Percentiles rank a stretch among this genome's conserved stretches.
Evolutionary conservation across 2,329 filamentous ascomycete species (phyloP).

Genomic region (Hypoxylon sp.): DNA sequence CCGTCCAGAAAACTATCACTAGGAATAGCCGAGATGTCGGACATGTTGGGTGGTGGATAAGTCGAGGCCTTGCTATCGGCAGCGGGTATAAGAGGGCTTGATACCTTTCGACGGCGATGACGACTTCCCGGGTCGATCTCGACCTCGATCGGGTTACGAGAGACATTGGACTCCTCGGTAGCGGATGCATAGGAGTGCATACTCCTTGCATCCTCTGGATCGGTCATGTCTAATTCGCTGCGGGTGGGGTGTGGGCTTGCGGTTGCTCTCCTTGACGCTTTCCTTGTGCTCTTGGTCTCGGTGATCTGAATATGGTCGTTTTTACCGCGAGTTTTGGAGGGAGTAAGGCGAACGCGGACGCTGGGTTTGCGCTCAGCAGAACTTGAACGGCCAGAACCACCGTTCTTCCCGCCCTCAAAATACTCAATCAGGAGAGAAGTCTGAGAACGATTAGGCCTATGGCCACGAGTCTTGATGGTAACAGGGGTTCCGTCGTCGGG

Average conservation of each 20-base stretch:
- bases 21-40: slow-evolving; percentile 86
- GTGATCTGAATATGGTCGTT: slow-evolving; percentile 90
- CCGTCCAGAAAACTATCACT: slow-evolving; percentile 74
- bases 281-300: slow-evolving; percentile 80
- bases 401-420: slow-evolving; percentile 84
- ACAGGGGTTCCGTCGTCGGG: slow-evolving; percentile 92
- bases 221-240: slow-evolving; percentile 67
- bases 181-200: slow-evolving; percentile 82
- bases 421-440: slow-evolving; percentile 95
- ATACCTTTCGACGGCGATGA: slow-evolving; percentile 68
- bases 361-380: slow-evolving; percentile 80
- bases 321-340: slow-evolving; percentile 75
- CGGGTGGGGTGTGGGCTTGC: slow-evolving; percentile 70
- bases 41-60: slow-evolving; percentile 77
- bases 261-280: slow-evolving; percentile 68
- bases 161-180: slow-evolving; percentile 84
- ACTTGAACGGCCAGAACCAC: slow-evolving; percentile 65
- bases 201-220: slow-evolving; percentile 75
- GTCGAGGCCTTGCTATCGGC: slow-evolving; percentile 70
- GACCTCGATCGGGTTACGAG: slow-evolving; percentile 85
- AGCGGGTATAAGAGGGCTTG: slow-evolving; percentile 76
- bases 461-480: slow-evolving; percentile 85
- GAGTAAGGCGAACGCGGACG: slow-evolving; percentile 84
- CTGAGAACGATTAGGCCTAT: slow-evolving; percentile 77
- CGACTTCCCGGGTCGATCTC: slow-evolving; percentile 79